Base-by-base conservation (phyloP, 805 yeast genomes). In the Suhomyces canberraensis region DNA sequence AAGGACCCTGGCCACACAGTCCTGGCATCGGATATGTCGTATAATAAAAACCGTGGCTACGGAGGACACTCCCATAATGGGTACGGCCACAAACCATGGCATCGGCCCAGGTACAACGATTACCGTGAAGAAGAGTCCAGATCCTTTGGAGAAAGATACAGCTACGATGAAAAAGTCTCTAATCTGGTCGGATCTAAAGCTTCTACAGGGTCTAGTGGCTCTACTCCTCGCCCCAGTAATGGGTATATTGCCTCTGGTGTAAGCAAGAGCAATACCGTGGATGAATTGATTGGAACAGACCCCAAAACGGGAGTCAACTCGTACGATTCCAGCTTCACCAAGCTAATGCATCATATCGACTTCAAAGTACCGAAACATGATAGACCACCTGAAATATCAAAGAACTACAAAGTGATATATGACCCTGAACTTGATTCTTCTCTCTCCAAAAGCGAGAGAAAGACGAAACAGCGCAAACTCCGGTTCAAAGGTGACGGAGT, bases 361-460 rank as follows among this genome's bases (percentile, higher is more conserved):
- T 39, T 37, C 33, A 41, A 38, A 14, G 30, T 22, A 17, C 35
- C 22, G 22, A 22, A 4, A 21, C 33, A 14, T 17, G 46, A 14
- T 37, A 46, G 9, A 44, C 37, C 17, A 15, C 39, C 8, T 4
- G 55, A 57, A 35, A 26, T 38, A 3, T 25, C 22, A 14, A 68
- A 63, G 36, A 59, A 62, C 35, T 71, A 64, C 48, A 69, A 60
- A 41, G 75, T 78, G 0, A 43, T 64, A 2, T 77, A 75, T 47
- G 86, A 80, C 47, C 72, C 73, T 1, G 72, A 66, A 36, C 45
- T 61, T 20, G 72, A 67, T 46, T 52, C 54, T 39, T 25, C 55
- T 3, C 47, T 67, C n/a, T 39, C 51, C 16, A 66, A 64, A 37
- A 37, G 45, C 4, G 70, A 66, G 22, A 46, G 52, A 27, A 64